Percentiles rank a stretch among this genome's conserved stretches.
Conservation (phyloP, 2,329 filamentous ascomycete species). For the Dryadomyces quercus-mongolicae region DNA sequence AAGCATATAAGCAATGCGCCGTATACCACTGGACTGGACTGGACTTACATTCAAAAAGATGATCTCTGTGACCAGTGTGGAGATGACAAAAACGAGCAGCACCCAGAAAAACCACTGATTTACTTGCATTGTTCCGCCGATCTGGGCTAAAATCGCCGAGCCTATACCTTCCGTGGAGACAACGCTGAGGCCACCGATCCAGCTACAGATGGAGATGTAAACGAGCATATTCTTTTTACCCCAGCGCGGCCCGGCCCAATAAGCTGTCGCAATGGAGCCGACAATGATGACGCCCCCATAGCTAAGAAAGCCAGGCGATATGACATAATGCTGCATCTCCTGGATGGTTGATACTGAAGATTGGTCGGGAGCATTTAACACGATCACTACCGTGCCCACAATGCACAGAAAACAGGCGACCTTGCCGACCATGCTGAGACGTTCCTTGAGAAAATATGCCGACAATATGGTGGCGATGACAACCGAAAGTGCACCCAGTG, state of each 20-base stretch:
- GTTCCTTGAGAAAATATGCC: slow-evolving; percentile 90
- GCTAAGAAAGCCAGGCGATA: slow-evolving; percentile 72
- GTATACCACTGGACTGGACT: too few species aligned
- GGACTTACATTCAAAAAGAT: slow-evolving; percentile 82
- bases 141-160: slow-evolving; percentile 80
- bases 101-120: slow-evolving; percentile 98
- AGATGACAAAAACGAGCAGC: slow-evolving; percentile 76
- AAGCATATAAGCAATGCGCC: background rate
- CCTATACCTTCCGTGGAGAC: slow-evolving; percentile 90
- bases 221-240: slow-evolving; percentile 97
- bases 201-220: slow-evolving; percentile 90
- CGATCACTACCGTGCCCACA: slow-evolving; percentile 83
- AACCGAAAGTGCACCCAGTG: slow-evolving; percentile 79
- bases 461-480: slow-evolving; percentile 86
- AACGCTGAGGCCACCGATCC: slow-evolving; percentile 87
- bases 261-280: slow-evolving; percentile 56
- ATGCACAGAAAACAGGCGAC: slow-evolving; percentile 94
- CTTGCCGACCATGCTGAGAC: slow-evolving; percentile 89
- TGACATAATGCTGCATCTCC: slow-evolving; percentile 80
- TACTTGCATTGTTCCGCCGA: slow-evolving; percentile 72
- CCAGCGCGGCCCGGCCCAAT: slow-evolving; percentile 76
- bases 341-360: slow-evolving; percentile 80
- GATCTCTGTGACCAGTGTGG: slow-evolving; percentile 85
- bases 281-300: slow-evolving; percentile 77
- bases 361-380: slow-evolving; percentile 80